Percentiles rank a stretch among this genome's conserved stretches.
Evolutionary conservation across 2,329 filamentous ascomycete species (phyloP).

Genomic region (Hypocrella siamensis): DNA sequence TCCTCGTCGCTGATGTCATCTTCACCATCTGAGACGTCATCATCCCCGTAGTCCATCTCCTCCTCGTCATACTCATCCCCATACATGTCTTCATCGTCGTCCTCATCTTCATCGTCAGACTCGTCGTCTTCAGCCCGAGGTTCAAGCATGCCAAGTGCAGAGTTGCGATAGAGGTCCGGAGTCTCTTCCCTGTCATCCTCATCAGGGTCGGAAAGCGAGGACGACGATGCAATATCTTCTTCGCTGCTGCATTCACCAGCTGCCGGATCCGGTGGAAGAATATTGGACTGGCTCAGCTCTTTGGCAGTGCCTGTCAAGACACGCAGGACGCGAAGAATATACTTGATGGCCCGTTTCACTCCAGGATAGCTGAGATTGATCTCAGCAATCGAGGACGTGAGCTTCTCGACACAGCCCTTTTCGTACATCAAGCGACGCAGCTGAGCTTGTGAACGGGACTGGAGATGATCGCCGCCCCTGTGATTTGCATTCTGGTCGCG

Average conservation of each 20-base stretch:
- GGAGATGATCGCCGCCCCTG: constrained; percentile 21
- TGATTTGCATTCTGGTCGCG: constrained; percentile 34
- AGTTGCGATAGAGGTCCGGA: constrained; percentile 92
- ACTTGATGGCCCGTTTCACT: constrained; percentile 88
- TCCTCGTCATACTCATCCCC: constrained; percentile 82
- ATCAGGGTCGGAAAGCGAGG: constrained; percentile 76
- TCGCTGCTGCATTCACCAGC: constrained; percentile 52
- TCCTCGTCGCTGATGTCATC: constrained; percentile 85
- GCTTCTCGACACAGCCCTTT: constrained; percentile 79
- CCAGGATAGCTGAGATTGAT: constrained; percentile 90
- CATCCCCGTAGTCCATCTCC: constrained; percentile 80
- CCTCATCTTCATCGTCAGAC: constrained; percentile 56
- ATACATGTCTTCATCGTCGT: constrained; percentile 83
- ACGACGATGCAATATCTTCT: constrained; percentile 75
- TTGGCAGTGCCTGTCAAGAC: constrained; percentile 78
- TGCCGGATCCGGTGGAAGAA: constrained; percentile 50
- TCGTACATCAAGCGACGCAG: constrained; percentile 95
- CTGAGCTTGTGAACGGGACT: constrained; percentile 56
- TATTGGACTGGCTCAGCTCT: constrained; percentile 65
- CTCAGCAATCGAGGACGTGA: constrained; percentile 87
- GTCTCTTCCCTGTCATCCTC: constrained; percentile 76
- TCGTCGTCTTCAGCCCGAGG: constrained; percentile 68
- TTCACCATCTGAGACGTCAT: constrained; percentile 67
- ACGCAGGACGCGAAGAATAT: constrained; percentile 81
- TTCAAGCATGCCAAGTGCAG: constrained; percentile 87